Conservation (phyloP, 768 basidiomycete genomes). For the Coprinellus micaceus region DNA sequence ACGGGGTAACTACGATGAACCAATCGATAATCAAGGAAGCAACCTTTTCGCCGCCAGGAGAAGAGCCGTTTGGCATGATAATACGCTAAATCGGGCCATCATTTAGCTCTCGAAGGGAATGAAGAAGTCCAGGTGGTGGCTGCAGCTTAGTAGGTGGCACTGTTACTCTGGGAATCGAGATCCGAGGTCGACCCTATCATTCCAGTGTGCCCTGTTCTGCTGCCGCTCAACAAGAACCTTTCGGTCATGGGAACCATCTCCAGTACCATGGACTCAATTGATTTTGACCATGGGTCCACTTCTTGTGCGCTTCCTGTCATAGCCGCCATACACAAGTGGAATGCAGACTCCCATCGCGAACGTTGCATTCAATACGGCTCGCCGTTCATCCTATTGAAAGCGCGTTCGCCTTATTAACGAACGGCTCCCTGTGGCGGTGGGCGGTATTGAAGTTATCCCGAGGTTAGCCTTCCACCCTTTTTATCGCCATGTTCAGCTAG, state of each 20-base stretch:
- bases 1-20: not conserved
- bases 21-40: not conserved
- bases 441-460: slow-evolving; percentile 1
- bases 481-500: not conserved
- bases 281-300: not conserved
- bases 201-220: not conserved
- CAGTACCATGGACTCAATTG: not conserved
- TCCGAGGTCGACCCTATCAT: slow-evolving; percentile 7
- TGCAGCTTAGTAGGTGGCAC: not conserved
- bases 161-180: slow-evolving; percentile 3
- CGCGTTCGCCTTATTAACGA: not conserved
- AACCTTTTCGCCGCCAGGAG: not conserved
- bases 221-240: not conserved
- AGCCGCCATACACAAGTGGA: not conserved
- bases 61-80: not conserved
- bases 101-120: not conserved
- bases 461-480: not conserved
- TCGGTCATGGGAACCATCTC: slow-evolving; percentile 2
- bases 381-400: not conserved
- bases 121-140: not conserved
- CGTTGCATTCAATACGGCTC: not conserved
- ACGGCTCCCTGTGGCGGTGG: not conserved
- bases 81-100: not conserved
- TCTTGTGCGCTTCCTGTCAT: not conserved
- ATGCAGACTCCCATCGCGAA: slow-evolving; percentile 1